Evolutionary conservation across 306 rosid genomes (phyloP).

Genomic region (Castanea mollissima): DNA sequence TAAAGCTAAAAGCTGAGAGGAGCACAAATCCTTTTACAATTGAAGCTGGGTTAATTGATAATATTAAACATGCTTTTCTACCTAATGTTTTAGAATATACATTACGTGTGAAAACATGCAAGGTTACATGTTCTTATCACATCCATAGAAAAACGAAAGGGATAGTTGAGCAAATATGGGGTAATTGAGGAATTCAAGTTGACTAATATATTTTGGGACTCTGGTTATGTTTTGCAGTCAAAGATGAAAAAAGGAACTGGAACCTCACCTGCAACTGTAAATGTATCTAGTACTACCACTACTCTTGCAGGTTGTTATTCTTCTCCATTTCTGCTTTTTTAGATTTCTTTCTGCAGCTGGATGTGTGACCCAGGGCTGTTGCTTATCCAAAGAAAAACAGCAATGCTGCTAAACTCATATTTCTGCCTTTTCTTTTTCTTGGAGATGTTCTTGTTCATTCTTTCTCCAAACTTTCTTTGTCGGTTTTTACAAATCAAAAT

Average conservation of each 20-base stretch:
- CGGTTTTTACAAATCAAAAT: not conserved
- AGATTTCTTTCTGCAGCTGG: not conserved
- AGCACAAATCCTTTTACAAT: not conserved
- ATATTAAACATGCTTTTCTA: constrained; percentile 5
- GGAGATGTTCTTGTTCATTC: not conserved
- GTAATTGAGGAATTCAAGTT: not conserved
- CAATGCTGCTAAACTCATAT: not conserved
- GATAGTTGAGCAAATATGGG: not conserved
- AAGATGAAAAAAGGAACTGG: constrained; percentile 85
- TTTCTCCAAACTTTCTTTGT: not conserved
- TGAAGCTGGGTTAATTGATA: constrained; percentile 11
- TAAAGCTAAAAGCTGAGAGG: constrained; percentile 11
- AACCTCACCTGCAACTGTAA: constrained; percentile 32
- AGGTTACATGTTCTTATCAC: not conserved
- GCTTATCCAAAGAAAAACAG: not conserved
- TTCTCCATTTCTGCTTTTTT: constrained; percentile 3
- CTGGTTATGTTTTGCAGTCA: constrained; percentile 56
- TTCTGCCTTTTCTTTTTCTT: not conserved
- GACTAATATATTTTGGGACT: not conserved
- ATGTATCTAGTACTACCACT: constrained; percentile 30
- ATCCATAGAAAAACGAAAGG: not conserved
- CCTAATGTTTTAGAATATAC: not conserved
- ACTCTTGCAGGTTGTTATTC: constrained; percentile 51
- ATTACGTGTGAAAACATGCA: constrained; percentile 1
- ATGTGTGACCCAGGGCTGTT: not conserved